Evolutionary conservation across 2,329 filamentous ascomycete species (phyloP).

Genomic region (Calonectria pteridis): DNA sequence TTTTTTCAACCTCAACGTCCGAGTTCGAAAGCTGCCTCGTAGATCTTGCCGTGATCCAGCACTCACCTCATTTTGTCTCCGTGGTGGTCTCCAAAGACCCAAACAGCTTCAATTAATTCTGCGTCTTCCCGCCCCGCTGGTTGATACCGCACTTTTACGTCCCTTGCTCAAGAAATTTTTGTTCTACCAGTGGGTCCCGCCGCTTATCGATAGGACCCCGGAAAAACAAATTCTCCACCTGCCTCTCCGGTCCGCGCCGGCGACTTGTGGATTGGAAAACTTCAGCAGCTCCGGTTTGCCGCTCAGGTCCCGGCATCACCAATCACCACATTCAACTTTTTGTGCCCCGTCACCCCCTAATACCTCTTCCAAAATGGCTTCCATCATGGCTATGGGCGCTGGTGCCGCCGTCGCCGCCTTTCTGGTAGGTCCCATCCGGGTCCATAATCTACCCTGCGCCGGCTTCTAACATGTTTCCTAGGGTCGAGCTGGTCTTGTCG

Average conservation of each 20-base stretch:
- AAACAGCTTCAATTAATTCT: slow-evolving; percentile 43
- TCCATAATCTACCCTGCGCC: background rate
- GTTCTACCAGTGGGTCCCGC: slow-evolving; percentile 28
- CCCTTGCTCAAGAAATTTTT: slow-evolving; percentile 42
- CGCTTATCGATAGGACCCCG: slow-evolving; percentile 41
- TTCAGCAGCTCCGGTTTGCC: slow-evolving; percentile 36
- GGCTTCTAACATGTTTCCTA: slow-evolving; percentile 53
- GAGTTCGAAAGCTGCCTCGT: background rate
- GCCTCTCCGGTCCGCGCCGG: slow-evolving; percentile 42
- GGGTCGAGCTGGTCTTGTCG: slow-evolving; percentile 93
- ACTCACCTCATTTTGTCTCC: slow-evolving; percentile 44
- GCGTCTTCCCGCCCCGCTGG: slow-evolving; percentile 41
- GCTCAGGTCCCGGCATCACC: slow-evolving; percentile 29
- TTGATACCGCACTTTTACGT: slow-evolving; percentile 38
- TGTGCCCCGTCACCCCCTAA: slow-evolving; percentile 16
- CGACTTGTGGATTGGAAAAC: slow-evolving; percentile 42
- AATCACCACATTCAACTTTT: slow-evolving; percentile 25
- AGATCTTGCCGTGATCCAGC: background rate
- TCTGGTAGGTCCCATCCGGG: slow-evolving; percentile 53
- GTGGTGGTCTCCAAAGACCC: slow-evolving; percentile 43
- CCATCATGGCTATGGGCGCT: slow-evolving; percentile 60
- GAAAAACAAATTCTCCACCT: slow-evolving; percentile 36
- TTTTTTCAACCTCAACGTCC: background rate
- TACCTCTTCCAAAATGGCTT: slow-evolving; percentile 51
- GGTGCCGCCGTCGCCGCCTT: slow-evolving; percentile 66